Evolutionary conservation across 495 filamentous ascomycete species (phyloP).

Genomic region (Neurospora sp.): DNA sequence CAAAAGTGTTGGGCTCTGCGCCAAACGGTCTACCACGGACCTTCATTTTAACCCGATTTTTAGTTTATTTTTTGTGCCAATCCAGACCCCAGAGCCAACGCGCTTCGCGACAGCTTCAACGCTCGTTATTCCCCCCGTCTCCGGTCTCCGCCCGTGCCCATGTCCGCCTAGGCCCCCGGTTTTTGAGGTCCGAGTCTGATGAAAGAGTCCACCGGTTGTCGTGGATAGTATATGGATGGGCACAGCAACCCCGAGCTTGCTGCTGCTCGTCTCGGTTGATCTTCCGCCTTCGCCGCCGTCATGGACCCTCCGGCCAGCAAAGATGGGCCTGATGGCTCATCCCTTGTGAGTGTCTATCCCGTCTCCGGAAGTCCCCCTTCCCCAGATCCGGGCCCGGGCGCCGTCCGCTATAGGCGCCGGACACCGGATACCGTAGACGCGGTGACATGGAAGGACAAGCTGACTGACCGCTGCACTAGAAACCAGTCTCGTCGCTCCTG

Average conservation of each 20-base stretch:
- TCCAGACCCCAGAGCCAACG: not conserved
- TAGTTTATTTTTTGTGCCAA: not conserved
- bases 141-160: conserved; percentile 1
- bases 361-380: not conserved
- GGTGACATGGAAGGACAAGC: not conserved
- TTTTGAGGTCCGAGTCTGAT: conserved; percentile 10
- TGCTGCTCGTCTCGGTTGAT: conserved; percentile 12
- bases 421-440: not conserved
- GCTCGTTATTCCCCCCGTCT: not conserved
- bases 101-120: not conserved
- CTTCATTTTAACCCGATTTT: not conserved
- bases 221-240: conserved; percentile 22
- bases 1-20: not conserved
- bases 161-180: not conserved
- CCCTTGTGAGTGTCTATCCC: conserved; percentile 38
- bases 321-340: conserved; percentile 47
- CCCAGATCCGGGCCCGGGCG: not conserved
- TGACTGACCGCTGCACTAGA: conserved; percentile 29
- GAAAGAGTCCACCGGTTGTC: conserved; percentile 10
- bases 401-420: not conserved
- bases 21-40: not conserved
- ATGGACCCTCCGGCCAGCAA: conserved; percentile 29
- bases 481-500: conserved; percentile 83
- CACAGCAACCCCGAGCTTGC: conserved; percentile 16
- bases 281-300: conserved; percentile 18